Conservation (phyloP, 2,329 filamentous ascomycete species). For the Penicillium sp. region DNA sequence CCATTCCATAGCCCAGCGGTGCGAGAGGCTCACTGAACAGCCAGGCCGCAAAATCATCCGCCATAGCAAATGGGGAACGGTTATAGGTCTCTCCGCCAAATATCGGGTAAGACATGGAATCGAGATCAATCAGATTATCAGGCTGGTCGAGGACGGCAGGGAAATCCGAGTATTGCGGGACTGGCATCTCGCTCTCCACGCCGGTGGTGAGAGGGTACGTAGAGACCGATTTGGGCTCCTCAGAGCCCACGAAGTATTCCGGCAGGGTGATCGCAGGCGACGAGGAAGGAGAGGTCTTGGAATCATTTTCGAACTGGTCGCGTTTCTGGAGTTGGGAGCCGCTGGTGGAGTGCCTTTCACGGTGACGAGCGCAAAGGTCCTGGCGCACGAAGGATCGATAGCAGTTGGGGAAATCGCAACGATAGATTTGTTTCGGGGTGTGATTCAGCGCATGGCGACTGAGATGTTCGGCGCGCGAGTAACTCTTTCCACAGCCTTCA, state of each 20-base stretch:
- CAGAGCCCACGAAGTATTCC: constrained; percentile 20
- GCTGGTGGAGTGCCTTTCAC: constrained; percentile 73
- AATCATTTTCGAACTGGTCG: constrained; percentile 41
- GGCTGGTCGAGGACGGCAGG: constrained; percentile 15
- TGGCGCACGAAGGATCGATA: constrained; percentile 88
- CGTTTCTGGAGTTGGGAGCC: constrained; percentile 55
- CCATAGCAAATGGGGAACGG: constrained; percentile 84
- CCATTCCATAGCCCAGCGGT: constrained; percentile 53
- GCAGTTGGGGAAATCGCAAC: constrained; percentile 90
- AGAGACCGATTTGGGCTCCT: constrained; percentile 17
- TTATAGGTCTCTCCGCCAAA: constrained; percentile 83
- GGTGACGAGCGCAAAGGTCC: constrained; percentile 84
- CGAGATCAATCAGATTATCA: constrained; percentile 29
- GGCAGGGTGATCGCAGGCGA: constrained; percentile 24
- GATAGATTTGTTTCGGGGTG: constrained; percentile 91
- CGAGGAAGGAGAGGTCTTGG: constrained; percentile 21
- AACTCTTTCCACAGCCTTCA: constrained; percentile 90
- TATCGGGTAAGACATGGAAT: constrained; percentile 66
- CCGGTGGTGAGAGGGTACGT: constrained; percentile 22
- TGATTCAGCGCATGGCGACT: constrained; percentile 81
- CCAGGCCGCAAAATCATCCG: constrained; percentile 84
- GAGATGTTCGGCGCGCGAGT: constrained; percentile 93
- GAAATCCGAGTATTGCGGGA: constrained; percentile 22
- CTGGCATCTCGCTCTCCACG: constrained; percentile 19
- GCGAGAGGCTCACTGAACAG: constrained; percentile 72